Percentiles rank a stretch among this genome's conserved stretches.
Evolutionary conservation across 495 filamentous ascomycete genomes (phyloP).

Genomic region (Hyaloscypha hepaticicola): DNA sequence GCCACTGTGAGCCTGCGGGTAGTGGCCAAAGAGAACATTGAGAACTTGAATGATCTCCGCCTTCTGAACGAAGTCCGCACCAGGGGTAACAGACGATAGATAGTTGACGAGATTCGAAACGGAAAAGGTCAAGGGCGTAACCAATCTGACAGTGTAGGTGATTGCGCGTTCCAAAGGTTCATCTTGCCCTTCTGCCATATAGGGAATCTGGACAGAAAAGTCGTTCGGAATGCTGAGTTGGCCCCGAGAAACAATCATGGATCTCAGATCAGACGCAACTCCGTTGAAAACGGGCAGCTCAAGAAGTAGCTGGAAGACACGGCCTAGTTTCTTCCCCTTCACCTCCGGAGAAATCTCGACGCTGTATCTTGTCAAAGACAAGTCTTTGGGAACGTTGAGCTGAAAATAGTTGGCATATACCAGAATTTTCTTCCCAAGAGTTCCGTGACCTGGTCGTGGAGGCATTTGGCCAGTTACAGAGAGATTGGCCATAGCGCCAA

Average conservation of each 20-base stretch:
- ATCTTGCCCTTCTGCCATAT: constrained; percentile 31
- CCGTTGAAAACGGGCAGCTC: constrained; percentile 42
- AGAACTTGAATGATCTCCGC: constrained; percentile 45
- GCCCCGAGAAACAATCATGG: constrained; percentile 45
- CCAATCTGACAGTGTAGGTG: constrained; percentile 41
- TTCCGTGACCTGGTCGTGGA: constrained; percentile 52
- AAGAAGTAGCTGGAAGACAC: constrained; percentile 48
- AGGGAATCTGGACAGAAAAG: constrained; percentile 36
- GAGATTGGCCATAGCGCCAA: constrained; percentile 8
- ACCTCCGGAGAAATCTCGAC: constrained; percentile 38
- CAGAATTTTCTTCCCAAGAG: constrained; percentile 39
- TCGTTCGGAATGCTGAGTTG: constrained; percentile 16
- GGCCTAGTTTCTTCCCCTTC: constrained; percentile 45
- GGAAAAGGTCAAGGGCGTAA: constrained; percentile 42
- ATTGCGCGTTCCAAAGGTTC: constrained; percentile 39
- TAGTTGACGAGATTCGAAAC: constrained; percentile 53
- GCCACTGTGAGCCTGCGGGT: constrained; percentile 34
- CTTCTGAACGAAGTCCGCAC: constrained; percentile 40
- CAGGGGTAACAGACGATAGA: constrained; percentile 45
- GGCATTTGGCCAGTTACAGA: constrained; percentile 27
- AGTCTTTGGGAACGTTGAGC: constrained; percentile 36
- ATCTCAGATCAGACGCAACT: constrained; percentile 52
- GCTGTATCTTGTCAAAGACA: constrained; percentile 44
- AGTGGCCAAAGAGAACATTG: constrained; percentile 46
- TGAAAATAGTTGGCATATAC: constrained; percentile 57